Conservation (phyloP, 768 basidiomycete genomes). For the Tephrocybe sp. region DNA sequence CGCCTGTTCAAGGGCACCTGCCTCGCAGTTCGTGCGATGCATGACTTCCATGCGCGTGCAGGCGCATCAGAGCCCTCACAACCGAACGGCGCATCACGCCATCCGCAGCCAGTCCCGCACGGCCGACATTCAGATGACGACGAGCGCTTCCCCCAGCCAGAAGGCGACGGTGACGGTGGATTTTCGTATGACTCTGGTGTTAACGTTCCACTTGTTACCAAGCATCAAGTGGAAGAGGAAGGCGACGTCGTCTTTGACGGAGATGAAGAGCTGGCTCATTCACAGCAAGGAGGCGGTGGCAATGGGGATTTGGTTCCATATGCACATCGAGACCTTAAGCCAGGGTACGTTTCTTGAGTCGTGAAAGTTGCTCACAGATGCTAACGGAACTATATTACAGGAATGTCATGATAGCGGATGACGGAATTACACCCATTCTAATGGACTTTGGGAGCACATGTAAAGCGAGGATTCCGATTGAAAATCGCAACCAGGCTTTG, state of each 20-base stretch:
- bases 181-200: constrained; percentile 64
- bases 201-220: constrained; percentile 62
- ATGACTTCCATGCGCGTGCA: constrained; percentile 70
- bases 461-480: constrained; percentile 81
- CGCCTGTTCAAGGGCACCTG: constrained; percentile 93
- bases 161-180: constrained; percentile 72
- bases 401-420: constrained; percentile 96
- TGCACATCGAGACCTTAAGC: constrained; percentile 96
- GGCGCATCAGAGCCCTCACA: constrained; percentile 26
- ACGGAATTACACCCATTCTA: constrained; percentile 81
- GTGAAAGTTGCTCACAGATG: too few relatives aligned
- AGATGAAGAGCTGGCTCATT: constrained; percentile 63
- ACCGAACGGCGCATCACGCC: constrained; percentile 17
- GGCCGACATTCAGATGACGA: constrained; percentile 53
- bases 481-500: constrained; percentile 84
- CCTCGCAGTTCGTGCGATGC: constrained; percentile 92
- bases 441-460: constrained; percentile 98
- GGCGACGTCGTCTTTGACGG: constrained; percentile 75
- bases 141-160: constrained; percentile 72
- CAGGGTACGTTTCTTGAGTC: constrained; percentile 84
- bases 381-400: too few relatives aligned
- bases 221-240: constrained; percentile 48
- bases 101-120: constrained; percentile 18
- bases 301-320: constrained; percentile 75
- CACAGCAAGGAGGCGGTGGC: constrained; percentile 34